Conservation (phyloP, 2,329 filamentous ascomycete genomes). For the Fusarium palustre region DNA sequence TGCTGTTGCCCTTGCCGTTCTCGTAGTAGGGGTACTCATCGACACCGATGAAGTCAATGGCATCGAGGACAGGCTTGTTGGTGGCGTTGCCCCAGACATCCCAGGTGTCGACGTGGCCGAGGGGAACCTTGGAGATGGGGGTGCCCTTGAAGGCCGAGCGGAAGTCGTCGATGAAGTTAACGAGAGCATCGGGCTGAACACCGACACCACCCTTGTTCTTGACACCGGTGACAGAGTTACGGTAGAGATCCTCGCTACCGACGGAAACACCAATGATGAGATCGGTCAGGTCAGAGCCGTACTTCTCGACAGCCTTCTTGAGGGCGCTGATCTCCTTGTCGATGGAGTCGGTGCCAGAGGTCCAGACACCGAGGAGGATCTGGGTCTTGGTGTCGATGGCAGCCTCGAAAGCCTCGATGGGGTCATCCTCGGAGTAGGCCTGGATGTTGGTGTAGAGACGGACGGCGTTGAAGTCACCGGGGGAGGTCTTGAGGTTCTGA, state of each 20-base stretch:
- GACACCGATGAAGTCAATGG: conserved; percentile 73
- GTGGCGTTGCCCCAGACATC: conserved; percentile 69
- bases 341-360: conserved; percentile 66
- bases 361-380: conserved; percentile 75
- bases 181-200: conserved; percentile 67
- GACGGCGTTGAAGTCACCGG: conserved; percentile 68
- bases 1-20: conserved; percentile 64
- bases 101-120: conserved; percentile 78
- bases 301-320: conserved; percentile 64
- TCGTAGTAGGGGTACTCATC: conserved; percentile 77
- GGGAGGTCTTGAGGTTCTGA: conserved; percentile 53
- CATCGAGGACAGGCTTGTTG: conserved; percentile 70
- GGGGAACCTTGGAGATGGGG: conserved; percentile 59
- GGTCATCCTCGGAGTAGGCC: conserved; percentile 75
- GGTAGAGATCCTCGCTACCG: conserved; percentile 76
- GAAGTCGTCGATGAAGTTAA: conserved; percentile 75
- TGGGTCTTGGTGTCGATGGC: conserved; percentile 70
- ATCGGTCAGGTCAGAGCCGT: conserved; percentile 64
- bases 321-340: conserved; percentile 71
- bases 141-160: conserved; percentile 65
- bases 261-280: conserved; percentile 74
- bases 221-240: conserved; percentile 69
- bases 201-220: conserved; percentile 72
- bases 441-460: conserved; percentile 77
- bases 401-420: conserved; percentile 82